These are phyloP conservation scores for Colletotrichum sp. DNA, from an alignment of 2,329 filamentous ascomycete species.

Conservation along the genomic window DNA sequence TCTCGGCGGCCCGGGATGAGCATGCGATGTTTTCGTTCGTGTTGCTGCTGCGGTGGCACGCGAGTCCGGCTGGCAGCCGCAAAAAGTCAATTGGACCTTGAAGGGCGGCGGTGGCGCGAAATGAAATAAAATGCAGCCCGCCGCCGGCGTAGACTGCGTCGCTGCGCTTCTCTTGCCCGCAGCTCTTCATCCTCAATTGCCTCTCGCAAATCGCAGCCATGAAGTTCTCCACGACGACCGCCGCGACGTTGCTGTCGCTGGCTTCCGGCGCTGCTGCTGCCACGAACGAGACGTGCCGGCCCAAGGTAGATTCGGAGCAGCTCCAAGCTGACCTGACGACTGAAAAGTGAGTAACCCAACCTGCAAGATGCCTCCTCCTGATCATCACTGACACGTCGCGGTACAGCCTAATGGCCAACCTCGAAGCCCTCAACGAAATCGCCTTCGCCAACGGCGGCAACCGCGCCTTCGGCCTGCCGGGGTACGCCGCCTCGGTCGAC, in stretches of 20 bases:
- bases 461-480: slow-evolving; percentile 56
- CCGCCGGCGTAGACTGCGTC: no score
- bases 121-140: neutral
- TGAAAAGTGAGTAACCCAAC: slow-evolving; percentile 6
- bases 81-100: neutral
- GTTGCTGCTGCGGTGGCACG: neutral
- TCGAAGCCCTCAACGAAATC: slow-evolving; percentile 50
- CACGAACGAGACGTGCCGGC: slow-evolving; percentile 11
- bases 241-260: slow-evolving; percentile 15
- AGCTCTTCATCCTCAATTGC: neutral
- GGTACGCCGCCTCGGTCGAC: slow-evolving; percentile 53
- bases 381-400: neutral
- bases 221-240: slow-evolving; percentile 14
- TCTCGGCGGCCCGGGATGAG: slow-evolving; percentile 14
- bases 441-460: slow-evolving; percentile 55
- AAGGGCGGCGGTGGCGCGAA: no score
- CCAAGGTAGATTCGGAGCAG: slow-evolving; percentile 20
- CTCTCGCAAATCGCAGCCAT: neutral
- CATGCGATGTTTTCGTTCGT: neutral
- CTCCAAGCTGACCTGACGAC: slow-evolving; percentile 20
- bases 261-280: neutral
- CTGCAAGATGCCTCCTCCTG: neutral
- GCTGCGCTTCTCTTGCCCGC: no score
- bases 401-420: slow-evolving; percentile 47
- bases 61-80: neutral